Conservation (phyloP, 2,329 filamentous ascomycete genomes). For the Penicillium sp. region DNA sequence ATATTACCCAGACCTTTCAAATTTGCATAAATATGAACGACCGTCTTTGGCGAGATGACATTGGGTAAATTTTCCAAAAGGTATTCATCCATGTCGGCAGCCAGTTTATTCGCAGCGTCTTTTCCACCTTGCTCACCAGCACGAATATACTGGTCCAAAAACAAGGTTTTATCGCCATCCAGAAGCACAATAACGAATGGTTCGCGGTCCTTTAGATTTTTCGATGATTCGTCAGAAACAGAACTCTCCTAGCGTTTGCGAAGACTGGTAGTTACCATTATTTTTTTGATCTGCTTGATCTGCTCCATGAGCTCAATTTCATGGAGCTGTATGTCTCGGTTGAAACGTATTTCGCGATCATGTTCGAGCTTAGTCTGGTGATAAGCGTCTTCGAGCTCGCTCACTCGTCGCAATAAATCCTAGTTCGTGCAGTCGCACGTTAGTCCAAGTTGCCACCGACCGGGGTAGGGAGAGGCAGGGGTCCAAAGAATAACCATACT, state of each 20-base stretch:
- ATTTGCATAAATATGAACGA: constrained; percentile 53
- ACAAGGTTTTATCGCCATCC: constrained; percentile 55
- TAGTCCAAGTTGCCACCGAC: constrained; percentile 9
- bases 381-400: constrained; percentile 42
- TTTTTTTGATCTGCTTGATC: constrained; percentile 40
- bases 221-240: constrained; percentile 1
- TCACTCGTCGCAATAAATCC: constrained; percentile 45
- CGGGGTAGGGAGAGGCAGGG: not conserved
- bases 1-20: constrained; percentile 48
- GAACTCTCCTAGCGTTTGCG: not conserved
- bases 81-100: constrained; percentile 41
- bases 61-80: constrained; percentile 38
- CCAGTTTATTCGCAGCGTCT: constrained; percentile 50
- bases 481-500: constrained; percentile 25
- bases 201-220: constrained; percentile 44
- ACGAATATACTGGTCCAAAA: constrained; percentile 48
- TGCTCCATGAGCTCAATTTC: constrained; percentile 47
- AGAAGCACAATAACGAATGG: constrained; percentile 53
- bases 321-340: constrained; percentile 45
- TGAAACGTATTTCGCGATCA: constrained; percentile 46
- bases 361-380: constrained; percentile 44
- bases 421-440: constrained; percentile 23
- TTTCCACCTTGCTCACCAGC: constrained; percentile 51
- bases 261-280: constrained; percentile 36
- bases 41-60: constrained; percentile 45